phyloP scores from a whole-genome alignment of 1,139 yeast genomes.

The Spathaspora sp. region DNA sequence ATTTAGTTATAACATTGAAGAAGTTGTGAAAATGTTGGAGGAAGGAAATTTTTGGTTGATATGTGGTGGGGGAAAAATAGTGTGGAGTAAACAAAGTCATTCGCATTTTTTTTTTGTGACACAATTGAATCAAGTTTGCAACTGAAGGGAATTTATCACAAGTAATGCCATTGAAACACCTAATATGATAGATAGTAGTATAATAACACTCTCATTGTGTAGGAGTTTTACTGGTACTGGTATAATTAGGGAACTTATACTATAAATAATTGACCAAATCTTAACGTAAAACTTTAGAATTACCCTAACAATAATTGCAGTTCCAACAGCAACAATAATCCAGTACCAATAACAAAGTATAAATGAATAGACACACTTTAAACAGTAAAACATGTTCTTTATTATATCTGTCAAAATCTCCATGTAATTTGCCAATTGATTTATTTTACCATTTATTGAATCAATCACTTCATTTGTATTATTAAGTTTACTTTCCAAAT shows the following conservation, averaged over 20 bases:
- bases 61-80: background rate
- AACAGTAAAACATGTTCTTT: background rate
- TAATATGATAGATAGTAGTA: background rate
- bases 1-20: background rate
- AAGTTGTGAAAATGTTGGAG: too few species aligned
- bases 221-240: background rate
- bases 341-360: background rate
- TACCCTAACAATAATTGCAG: background rate
- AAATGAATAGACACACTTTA: background rate
- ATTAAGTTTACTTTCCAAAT: constrained; percentile 12
- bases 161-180: background rate
- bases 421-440: background rate
- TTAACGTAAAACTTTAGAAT: background rate
- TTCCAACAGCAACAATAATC: background rate
- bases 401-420: background rate
- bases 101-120: background rate
- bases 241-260: background rate
- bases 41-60: background rate
- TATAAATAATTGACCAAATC: background rate
- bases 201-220: background rate
- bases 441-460: constrained; percentile 8
- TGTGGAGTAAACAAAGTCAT: background rate
- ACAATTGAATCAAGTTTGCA: background rate
- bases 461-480: constrained; percentile 13
- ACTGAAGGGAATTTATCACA: background rate